Evolutionary conservation across 768 basidiomycete genomes (phyloP), one percentile per base, ranked within the genome.

Genomic region (Phylloporus sp.): DNA sequence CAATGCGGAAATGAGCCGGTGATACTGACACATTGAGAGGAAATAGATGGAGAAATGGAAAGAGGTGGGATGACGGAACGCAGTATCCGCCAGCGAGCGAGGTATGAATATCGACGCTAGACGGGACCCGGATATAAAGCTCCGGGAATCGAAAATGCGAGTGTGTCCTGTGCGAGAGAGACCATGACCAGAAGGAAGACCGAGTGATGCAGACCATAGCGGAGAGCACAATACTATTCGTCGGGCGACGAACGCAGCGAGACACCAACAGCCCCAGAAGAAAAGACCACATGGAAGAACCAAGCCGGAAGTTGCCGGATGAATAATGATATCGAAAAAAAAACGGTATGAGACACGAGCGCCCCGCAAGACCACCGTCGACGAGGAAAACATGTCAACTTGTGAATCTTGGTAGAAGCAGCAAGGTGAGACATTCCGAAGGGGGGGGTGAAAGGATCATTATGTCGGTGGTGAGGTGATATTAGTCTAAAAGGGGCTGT

Each of bases 101-200:
- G 68, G 69, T 66, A 75, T 73, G 70, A 74, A 74, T 75, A 70
- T 68, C 68, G 66, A 61, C 54, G 65, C 60, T 57, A 56, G 52
- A 52, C 46, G 54, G 55, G 23, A 42, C 68, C 69, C 64, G 61
- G 62, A 64, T 53, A 55, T 57, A 57, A 54, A 38, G 32, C 27
- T 55, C 55, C 59, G 53, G 57, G 55, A 18, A 6, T 34, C 42
- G 8, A n/a, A 43, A 55, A 45, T 24, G 59, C 48, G 63, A 50
- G 58, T 56, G 55, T 59, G 63, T 70, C 69, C 69, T 68, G 61
- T 63, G 55, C 69, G 69, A 66, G 59, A 66, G 59, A 46, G 54
- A 67, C 68, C 71, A 47, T 61, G 59, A 70, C 69, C 66, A 57
- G 58, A 53, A 23, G 44, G 49, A 21, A 57, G 60, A 64, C 65